Evolutionary conservation across 1,284 basidiomycete species (phyloP).

Genomic region (Ganoderma leucocontextum): DNA sequence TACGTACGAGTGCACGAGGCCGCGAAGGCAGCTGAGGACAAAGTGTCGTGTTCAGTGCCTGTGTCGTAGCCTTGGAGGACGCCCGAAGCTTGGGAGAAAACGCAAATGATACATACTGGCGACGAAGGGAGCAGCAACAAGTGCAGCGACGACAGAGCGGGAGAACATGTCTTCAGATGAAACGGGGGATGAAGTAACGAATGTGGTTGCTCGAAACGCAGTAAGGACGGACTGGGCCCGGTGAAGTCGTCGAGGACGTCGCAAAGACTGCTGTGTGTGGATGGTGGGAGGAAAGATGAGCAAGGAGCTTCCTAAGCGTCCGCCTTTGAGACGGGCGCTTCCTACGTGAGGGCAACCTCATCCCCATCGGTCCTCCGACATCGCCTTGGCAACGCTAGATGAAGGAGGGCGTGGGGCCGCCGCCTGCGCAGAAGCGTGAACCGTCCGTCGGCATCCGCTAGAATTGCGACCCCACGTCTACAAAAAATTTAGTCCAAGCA

Average conservation of each 20-base stretch:
- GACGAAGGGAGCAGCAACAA: slow-evolving; percentile 53
- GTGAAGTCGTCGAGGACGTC: slow-evolving; percentile 33
- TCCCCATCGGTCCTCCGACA: neutral
- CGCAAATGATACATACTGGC: slow-evolving; percentile 47
- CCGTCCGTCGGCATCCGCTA: neutral
- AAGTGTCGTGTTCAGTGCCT: neutral
- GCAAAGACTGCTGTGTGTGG: slow-evolving; percentile 15
- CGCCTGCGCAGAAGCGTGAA: neutral
- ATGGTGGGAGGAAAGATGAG: slow-evolving; percentile 13
- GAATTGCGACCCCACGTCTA: neutral
- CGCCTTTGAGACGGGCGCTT: slow-evolving; percentile 29
- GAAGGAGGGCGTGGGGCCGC: neutral
- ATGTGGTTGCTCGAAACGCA: slow-evolving; percentile 33
- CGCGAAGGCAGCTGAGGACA: slow-evolving; percentile 49
- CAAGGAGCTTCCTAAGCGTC: slow-evolving; percentile 6
- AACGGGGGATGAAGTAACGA: slow-evolving; percentile 32
- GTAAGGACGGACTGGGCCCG: slow-evolving; percentile 28
- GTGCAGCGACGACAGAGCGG: slow-evolving; percentile 47
- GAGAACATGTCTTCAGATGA: slow-evolving; percentile 53
- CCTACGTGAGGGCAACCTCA: neutral
- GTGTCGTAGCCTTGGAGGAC: slow-evolving; percentile 11
- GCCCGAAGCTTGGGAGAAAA: neutral
- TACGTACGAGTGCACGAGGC: slow-evolving; percentile 66
- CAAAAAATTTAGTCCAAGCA: neutral
- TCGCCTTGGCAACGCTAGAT: slow-evolving; percentile 3